Evolutionary conservation across 306 rosid species (phyloP).

Genomic region (Castanospermum australe): DNA sequence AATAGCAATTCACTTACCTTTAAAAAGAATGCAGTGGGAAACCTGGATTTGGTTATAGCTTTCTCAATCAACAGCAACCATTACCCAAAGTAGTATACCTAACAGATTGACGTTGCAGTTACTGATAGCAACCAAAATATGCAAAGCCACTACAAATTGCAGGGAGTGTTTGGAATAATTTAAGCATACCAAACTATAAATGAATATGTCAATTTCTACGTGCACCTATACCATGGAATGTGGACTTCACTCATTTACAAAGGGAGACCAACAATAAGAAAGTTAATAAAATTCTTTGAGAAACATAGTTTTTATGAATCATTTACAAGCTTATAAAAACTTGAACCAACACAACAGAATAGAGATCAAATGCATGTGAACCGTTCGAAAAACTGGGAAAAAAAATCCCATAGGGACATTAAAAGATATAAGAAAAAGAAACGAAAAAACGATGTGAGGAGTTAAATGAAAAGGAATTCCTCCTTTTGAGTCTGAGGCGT

Average conservation of each 20-base stretch:
- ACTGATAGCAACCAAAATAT: neutral
- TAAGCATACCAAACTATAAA: neutral
- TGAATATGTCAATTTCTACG: neutral
- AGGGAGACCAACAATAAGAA: neutral
- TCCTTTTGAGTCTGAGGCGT: neutral
- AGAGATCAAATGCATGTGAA: neutral
- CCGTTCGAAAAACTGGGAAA: neutral
- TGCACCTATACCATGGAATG: neutral
- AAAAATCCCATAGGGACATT: neutral
- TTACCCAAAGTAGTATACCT: conserved; percentile 2
- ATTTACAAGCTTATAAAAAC: neutral
- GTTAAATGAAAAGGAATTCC: conserved; percentile 20
- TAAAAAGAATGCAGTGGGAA: conserved; percentile 16
- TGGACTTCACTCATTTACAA: neutral
- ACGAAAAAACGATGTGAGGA: neutral
- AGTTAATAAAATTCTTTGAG: neutral
- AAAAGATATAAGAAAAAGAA: neutral
- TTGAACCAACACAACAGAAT: neutral
- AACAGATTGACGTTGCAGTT: neutral
- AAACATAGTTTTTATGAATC: neutral
- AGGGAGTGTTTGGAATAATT: neutral
- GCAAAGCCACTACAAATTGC: neutral
- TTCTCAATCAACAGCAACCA: conserved; percentile 29
- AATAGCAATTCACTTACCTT: conserved; percentile 25
- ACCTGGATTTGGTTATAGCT: conserved; percentile 19